Base-by-base conservation (phyloP, 371 early-diverging fungal species). In the Encephalitozoon cuniculi region DNA sequence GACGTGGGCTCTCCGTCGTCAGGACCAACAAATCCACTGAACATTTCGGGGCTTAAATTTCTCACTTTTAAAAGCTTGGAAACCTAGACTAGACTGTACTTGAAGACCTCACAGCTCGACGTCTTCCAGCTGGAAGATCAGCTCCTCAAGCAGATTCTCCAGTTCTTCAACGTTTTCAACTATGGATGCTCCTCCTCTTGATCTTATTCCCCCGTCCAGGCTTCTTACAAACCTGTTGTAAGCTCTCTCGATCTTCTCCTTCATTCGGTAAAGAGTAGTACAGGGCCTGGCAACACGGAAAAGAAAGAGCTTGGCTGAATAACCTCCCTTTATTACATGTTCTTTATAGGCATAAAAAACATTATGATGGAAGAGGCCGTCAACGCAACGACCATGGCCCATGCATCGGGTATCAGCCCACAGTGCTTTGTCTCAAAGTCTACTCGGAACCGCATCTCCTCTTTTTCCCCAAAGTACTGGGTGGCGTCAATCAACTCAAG, bases 1-100 rank as follows among this genome's bases (percentile, higher is more conserved):
- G 92, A 91, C 37, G 37, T 40, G 7, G 73, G 72, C 30, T 71
- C 64, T 23, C 12, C 44, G 43, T 55, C 55, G 18, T 43, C 32
- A 28, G 25, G 21, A 41, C 72, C 72, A 28, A 71, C 37, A 71
- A 71, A 71, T 28, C 63, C 64, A 39, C n/a, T 59, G 44, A 59
- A 71, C 72, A 71, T 71, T 54, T 59, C 59, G 34, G 59, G 59
- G 59, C 5, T 59, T 59, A 18, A 21, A 59, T 30, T 28, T 34
- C 37, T 18, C 11, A 0, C 59, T 34, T 59, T 59, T 59, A 59
- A 34, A 34, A n/a, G 30, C 12, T n/a, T 11, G 15, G 18, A 18
- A 15, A n/a, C n/a, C 49, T 2, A 2, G 49, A 0, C 21, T 46
- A 46, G 21, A 46, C 0, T 1, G 15, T 7, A 46, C 49, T 46